A percentile compares a stretch with the other conserved stretches of the same genome.
Evolutionary conservation across 805 yeast species (phyloP).

Genomic region (Saturnispora silvae): DNA sequence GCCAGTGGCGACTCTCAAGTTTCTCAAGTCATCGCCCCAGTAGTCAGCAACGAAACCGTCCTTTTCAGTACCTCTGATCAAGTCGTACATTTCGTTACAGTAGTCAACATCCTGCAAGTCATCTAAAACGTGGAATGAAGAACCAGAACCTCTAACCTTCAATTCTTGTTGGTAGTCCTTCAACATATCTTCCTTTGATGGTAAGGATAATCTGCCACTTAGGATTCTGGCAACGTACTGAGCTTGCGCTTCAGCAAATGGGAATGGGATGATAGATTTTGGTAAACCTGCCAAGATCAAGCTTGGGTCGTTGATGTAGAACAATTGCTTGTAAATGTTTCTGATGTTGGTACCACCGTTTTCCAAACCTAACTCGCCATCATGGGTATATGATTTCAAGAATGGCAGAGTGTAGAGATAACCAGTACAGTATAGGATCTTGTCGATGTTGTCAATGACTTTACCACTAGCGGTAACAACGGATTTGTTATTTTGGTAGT

Average conservation of each 20-base stretch:
- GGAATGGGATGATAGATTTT: conserved; percentile 39
- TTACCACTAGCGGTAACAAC: conserved; percentile 42
- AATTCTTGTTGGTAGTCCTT: conserved; percentile 26
- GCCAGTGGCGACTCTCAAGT: conserved; percentile 20
- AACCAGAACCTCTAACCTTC: conserved; percentile 35
- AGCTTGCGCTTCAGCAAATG: conserved; percentile 40
- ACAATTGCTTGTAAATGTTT: conserved; percentile 35
- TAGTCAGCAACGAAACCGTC: conserved; percentile 25
- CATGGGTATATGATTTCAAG: conserved; percentile 27
- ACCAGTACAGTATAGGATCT: conserved; percentile 64
- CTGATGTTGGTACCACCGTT: conserved; percentile 30
- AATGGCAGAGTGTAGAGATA: conserved; percentile 59
- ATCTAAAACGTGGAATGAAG: conserved; percentile 40
- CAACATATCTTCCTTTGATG: conserved; percentile 29
- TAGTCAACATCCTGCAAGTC: conserved; percentile 53
- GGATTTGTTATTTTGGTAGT: conserved; percentile 20
- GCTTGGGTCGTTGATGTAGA: conserved; percentile 36
- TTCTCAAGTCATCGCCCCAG: conserved; percentile 22
- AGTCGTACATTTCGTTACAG: conserved; percentile 34
- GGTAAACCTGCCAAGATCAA: conserved; percentile 33
- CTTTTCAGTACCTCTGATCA: conserved; percentile 27
- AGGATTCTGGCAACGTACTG: conserved; percentile 32
- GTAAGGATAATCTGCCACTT: conserved; percentile 34
- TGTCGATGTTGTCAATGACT: conserved; percentile 38
- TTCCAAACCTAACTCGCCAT: conserved; percentile 19